phyloP scores from a whole-genome alignment of 805 yeast species.

The Candida stauntonica region DNA sequence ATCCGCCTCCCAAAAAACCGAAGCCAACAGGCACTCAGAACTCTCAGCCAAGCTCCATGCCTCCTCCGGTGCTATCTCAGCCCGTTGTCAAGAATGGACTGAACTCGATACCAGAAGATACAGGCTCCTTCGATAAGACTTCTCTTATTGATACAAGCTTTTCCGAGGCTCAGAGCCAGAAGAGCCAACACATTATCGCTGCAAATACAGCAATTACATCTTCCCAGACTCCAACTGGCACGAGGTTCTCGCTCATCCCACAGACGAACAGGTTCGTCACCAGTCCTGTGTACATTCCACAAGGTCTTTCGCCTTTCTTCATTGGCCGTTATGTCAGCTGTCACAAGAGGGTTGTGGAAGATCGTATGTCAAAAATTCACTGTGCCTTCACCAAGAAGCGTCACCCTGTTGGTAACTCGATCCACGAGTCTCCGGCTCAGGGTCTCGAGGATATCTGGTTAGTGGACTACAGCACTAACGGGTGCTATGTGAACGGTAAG shows the following conservation, averaged over 20 bases:
- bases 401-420: slow-evolving; percentile 53
- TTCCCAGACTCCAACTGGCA: slow-evolving; percentile 45
- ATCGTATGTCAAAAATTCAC: slow-evolving; percentile 78
- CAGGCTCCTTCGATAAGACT: slow-evolving; percentile 21
- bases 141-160: slow-evolving; percentile 15
- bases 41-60: slow-evolving; percentile 5
- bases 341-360: slow-evolving; percentile 61
- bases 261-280: slow-evolving; percentile 40
- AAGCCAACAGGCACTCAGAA: slow-evolving; percentile 2
- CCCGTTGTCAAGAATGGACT: slow-evolving; percentile 1
- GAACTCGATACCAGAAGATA: slow-evolving; percentile 12
- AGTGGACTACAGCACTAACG: slow-evolving; percentile 74
- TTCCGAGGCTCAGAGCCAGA: slow-evolving; percentile 5
- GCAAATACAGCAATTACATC: too few species aligned
- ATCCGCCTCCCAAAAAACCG: slow-evolving; percentile 10
- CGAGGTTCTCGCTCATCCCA: slow-evolving; percentile 59
- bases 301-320: slow-evolving; percentile 60
- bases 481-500: slow-evolving; percentile 63
- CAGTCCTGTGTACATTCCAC: slow-evolving; percentile 54
- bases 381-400: slow-evolving; percentile 63
- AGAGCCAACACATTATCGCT: too few species aligned
- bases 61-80: neutral
- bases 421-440: slow-evolving; percentile 69
- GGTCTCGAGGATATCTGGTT: slow-evolving; percentile 76
- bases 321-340: slow-evolving; percentile 71